Evolutionary conservation across 192 early-diverging fungal species (phyloP).

Genomic region (Coemansia sp.): DNA sequence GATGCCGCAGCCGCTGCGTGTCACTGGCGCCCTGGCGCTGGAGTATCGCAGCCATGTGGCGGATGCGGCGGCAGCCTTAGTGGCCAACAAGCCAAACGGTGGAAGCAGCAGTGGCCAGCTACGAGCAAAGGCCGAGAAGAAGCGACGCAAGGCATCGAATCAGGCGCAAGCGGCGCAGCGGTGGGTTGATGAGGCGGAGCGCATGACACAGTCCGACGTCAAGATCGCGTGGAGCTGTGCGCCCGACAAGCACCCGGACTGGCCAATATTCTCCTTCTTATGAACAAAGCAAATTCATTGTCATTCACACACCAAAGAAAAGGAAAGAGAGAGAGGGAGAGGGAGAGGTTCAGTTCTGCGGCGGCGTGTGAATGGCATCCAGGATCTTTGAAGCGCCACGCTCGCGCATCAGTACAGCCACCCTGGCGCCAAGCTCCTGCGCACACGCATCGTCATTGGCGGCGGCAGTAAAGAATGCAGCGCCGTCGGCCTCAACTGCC

Average conservation of each 20-base stretch:
- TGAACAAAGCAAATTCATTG: not conserved
- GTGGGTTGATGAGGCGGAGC: constrained; percentile 19
- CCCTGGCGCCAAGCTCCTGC: constrained; percentile 40
- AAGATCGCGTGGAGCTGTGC: constrained; percentile 14
- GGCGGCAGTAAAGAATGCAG: no score
- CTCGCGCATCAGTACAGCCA: constrained; percentile 54
- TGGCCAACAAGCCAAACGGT: not conserved
- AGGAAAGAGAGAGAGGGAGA: not conserved
- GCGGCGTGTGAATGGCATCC: constrained; percentile 39
- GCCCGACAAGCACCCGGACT: constrained; percentile 22
- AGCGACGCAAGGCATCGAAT: constrained; percentile 9
- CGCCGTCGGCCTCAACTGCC: constrained; percentile 58
- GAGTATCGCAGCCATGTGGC: constrained; percentile 3
- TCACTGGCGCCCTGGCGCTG: constrained; percentile 19
- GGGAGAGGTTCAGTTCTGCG: not conserved
- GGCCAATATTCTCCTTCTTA: constrained; percentile 27
- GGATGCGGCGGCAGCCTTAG: not conserved
- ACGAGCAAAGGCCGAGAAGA: constrained; percentile 15
- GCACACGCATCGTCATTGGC: constrained; percentile 25
- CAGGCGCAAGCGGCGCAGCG: not conserved
- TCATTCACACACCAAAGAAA: not conserved
- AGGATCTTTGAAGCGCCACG: constrained; percentile 60
- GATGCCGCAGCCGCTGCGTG: constrained; percentile 4
- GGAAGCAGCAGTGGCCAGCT: not conserved
- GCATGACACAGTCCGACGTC: constrained; percentile 3